A percentile compares a stretch with the other conserved stretches of the same genome.
These are phyloP conservation scores for Lentinula sp. DNA, from an alignment of 768 basidiomycete genomes.

Conservation along the genomic window DNA sequence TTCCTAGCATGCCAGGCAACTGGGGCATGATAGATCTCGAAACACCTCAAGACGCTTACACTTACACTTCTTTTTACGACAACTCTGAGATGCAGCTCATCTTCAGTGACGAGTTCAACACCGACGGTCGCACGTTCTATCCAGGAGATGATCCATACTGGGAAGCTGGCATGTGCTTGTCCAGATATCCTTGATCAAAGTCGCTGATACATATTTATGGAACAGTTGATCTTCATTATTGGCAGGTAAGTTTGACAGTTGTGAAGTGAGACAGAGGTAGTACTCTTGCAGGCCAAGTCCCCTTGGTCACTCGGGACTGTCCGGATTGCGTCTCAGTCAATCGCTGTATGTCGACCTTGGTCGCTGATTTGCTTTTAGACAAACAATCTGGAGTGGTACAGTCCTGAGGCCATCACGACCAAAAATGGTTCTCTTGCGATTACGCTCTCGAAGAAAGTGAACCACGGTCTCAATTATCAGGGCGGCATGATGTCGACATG, in stretches of 20 bases:
- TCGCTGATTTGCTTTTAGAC: slow-evolving; percentile 23
- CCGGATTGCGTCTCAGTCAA: not conserved
- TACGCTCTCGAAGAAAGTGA: slow-evolving; percentile 53
- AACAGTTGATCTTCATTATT: slow-evolving; percentile 62
- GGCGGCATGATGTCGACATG: slow-evolving; percentile 19
- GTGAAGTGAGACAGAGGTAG: not conserved
- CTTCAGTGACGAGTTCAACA: slow-evolving; percentile 81
- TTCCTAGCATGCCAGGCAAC: slow-evolving; percentile 37
- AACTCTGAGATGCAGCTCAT: slow-evolving; percentile 37
- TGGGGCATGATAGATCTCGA: slow-evolving; percentile 42
- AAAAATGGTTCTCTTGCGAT: slow-evolving; percentile 64
- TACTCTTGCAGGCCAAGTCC: not conserved
- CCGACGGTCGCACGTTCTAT: slow-evolving; percentile 64
- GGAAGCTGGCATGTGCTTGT: slow-evolving; percentile 24
- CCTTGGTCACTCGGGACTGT: not conserved
- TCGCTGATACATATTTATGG: not conserved
- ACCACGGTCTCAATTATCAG: slow-evolving; percentile 66
- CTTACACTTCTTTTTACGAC: slow-evolving; percentile 30
- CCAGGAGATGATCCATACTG: slow-evolving; percentile 65
- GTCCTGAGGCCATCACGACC: slow-evolving; percentile 62
- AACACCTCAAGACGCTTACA: slow-evolving; percentile 26
- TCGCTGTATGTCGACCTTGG: slow-evolving; percentile 5
- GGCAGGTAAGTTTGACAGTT: slow-evolving; percentile 29
- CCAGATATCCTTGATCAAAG: not conserved
- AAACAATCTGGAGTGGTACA: slow-evolving; percentile 78